phyloP scores from a whole-genome alignment of 177 flowering plant species.

The Vitis hybrid region DNA sequence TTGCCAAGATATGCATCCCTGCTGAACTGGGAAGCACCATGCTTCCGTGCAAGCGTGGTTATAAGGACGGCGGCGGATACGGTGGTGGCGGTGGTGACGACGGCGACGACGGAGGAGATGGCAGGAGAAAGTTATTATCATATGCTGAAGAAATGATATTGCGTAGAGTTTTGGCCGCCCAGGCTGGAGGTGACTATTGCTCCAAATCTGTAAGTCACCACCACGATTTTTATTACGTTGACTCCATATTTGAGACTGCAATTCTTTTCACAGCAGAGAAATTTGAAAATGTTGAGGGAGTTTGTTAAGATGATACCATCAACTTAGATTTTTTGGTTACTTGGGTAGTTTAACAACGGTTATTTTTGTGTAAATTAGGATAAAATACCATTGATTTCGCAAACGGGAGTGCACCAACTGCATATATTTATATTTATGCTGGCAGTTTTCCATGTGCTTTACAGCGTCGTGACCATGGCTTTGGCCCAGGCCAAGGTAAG shows the following conservation, averaged over 20 bases:
- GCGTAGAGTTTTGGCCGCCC: slow-evolving; percentile 45
- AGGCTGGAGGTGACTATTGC: slow-evolving; percentile 30
- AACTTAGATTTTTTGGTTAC: too few relatives aligned
- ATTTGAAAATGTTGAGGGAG: too few relatives aligned
- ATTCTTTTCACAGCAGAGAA: too few relatives aligned
- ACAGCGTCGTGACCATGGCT: slow-evolving; percentile 51
- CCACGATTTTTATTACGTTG: not conserved
- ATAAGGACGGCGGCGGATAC: not conserved
- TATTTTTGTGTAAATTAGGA: slow-evolving; percentile 17
- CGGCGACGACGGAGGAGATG: not conserved
- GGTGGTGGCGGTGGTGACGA: not conserved
- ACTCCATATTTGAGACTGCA: not conserved
- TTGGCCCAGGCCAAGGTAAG: slow-evolving; percentile 60
- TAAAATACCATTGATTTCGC: slow-evolving; percentile 49
- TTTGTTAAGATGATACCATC: too few relatives aligned
- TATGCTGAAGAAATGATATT: slow-evolving; percentile 28
- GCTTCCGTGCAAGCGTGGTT: slow-evolving; percentile 51
- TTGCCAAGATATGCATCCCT: slow-evolving; percentile 57
- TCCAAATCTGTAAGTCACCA: slow-evolving; percentile 19
- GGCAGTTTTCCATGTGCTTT: slow-evolving; percentile 61
- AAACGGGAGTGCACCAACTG: slow-evolving; percentile 53
- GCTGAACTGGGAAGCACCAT: slow-evolving; percentile 25
- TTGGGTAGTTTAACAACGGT: not conserved
- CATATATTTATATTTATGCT: slow-evolving; percentile 67
- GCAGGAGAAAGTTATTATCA: slow-evolving; percentile 35